phyloP scores from a whole-genome alignment of 768 basidiomycete genomes.

The Amanita jacksonii region DNA sequence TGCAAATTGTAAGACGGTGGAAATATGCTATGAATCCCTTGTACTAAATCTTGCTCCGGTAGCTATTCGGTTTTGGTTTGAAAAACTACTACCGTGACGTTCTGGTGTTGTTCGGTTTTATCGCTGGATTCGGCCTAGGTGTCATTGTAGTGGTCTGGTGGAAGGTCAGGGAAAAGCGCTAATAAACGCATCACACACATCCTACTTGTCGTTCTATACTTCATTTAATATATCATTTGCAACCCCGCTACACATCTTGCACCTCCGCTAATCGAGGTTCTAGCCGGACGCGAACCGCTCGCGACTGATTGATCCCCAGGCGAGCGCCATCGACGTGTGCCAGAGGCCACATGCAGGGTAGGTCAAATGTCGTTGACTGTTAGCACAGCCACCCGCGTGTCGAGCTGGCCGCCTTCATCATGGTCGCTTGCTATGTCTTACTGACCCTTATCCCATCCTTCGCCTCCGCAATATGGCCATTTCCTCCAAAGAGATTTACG shows the following conservation, averaged over 20 bases:
- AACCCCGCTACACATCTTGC: too few species aligned
- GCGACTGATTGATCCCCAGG: too few species aligned
- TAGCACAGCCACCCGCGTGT: background rate
- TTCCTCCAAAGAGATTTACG: slow-evolving; percentile 76
- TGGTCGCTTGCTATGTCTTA: background rate
- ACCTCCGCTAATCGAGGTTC: too few species aligned
- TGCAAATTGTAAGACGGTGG: slow-evolving; percentile 56
- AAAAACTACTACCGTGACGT: slow-evolving; percentile 88
- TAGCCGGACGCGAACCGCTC: too few species aligned
- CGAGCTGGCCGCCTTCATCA: background rate
- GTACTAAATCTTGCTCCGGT: slow-evolving; percentile 6
- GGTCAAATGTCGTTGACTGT: too few species aligned
- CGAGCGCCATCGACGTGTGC: too few species aligned
- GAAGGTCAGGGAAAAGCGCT: slow-evolving; percentile 70
- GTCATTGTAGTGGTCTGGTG: slow-evolving; percentile 76
- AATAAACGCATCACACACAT: too few species aligned
- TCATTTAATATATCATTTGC: too few species aligned
- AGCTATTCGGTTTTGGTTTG: slow-evolving; percentile 81
- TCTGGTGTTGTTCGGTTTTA: slow-evolving; percentile 77
- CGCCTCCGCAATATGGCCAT: slow-evolving; percentile 58
- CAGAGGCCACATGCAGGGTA: too few species aligned
- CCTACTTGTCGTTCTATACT: too few species aligned
- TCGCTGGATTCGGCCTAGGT: slow-evolving; percentile 64
- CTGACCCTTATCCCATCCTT: slow-evolving; percentile 5
- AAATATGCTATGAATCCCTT: too few species aligned